Conservation (phyloP, 257 asterid genomes). For the Nicotiana attenuata region DNA sequence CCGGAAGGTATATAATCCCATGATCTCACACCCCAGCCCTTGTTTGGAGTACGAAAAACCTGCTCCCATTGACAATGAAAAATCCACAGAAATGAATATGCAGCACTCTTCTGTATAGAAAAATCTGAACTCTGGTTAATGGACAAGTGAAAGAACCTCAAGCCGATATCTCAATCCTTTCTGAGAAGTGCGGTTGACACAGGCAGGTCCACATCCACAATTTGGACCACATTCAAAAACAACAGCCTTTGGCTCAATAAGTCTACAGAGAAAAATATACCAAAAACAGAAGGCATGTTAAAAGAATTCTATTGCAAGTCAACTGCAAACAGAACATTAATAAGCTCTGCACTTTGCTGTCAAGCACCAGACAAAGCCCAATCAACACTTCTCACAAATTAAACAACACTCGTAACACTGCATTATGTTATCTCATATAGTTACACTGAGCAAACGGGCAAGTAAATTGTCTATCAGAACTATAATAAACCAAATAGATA, state of each 20-base stretch:
- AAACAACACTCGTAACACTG: neutral
- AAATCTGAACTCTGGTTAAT: neutral
- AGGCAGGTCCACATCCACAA: slow-evolving; percentile 70
- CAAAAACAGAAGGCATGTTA: neutral
- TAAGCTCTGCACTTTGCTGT: neutral
- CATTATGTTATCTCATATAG: neutral
- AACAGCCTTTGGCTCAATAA: slow-evolving; percentile 77
- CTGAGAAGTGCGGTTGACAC: slow-evolving; percentile 64
- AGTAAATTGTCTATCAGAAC: neutral
- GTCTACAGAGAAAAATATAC: slow-evolving; percentile 21
- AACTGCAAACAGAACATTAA: neutral
- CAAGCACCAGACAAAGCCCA: neutral
- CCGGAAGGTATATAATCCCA: slow-evolving; percentile 91
- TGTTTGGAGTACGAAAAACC: slow-evolving; percentile 79
- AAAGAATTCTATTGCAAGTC: neutral
- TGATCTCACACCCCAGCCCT: slow-evolving; percentile 92
- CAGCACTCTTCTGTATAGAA: neutral
- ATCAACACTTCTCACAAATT: neutral
- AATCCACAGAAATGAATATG: neutral
- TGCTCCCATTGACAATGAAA: slow-evolving; percentile 17
- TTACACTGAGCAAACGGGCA: neutral
- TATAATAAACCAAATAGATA: neutral
- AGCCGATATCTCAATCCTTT: slow-evolving; percentile 45
- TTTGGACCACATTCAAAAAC: slow-evolving; percentile 81
- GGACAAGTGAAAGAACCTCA: slow-evolving; percentile 43